Percentiles rank a stretch among this genome's conserved stretches.
phyloP scores from a whole-genome alignment of 2,329 filamentous ascomycete species.

The Bipolaris bicolor region DNA sequence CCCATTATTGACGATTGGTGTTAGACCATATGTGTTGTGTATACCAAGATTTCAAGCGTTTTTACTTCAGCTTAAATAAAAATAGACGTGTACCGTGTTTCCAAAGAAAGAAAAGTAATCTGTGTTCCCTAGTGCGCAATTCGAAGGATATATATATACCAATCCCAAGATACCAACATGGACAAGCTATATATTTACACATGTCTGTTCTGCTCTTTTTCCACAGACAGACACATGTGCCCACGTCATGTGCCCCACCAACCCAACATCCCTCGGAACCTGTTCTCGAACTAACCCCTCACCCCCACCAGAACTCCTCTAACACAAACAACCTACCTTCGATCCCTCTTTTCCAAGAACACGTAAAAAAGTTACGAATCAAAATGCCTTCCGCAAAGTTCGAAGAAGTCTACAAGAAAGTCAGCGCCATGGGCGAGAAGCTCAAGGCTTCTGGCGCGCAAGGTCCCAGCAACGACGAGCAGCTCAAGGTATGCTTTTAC shows the following conservation, averaged over 20 bases:
- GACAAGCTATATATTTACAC: not conserved
- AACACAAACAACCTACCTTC: not conserved
- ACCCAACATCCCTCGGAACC: slow-evolving; percentile 6
- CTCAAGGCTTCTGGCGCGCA: slow-evolving; percentile 35
- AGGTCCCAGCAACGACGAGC: slow-evolving; percentile 41
- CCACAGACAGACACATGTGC: not conserved
- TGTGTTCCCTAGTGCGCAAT: too few relatives aligned
- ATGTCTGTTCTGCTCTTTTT: not conserved
- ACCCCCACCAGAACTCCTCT: not conserved
- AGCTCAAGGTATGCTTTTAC: slow-evolving; percentile 57
- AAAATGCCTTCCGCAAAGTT: slow-evolving; percentile 40
- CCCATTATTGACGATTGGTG: not conserved
- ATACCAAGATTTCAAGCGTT: not conserved
- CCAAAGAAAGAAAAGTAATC: not conserved
- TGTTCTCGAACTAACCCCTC: slow-evolving; percentile 17
- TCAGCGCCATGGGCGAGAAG: slow-evolving; percentile 40
- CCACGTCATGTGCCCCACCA: slow-evolving; percentile 18
- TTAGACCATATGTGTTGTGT: not conserved
- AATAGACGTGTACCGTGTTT: not conserved
- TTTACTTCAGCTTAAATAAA: too few relatives aligned
- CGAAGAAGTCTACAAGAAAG: slow-evolving; percentile 41
- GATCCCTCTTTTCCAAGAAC: too few relatives aligned
- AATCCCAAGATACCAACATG: too few relatives aligned
- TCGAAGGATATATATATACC: too few relatives aligned
- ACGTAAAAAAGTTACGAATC: too few relatives aligned